These are phyloP conservation scores for Ogataea minuta DNA, from an alignment of 805 yeast genomes.

Conservation along the genomic window DNA sequence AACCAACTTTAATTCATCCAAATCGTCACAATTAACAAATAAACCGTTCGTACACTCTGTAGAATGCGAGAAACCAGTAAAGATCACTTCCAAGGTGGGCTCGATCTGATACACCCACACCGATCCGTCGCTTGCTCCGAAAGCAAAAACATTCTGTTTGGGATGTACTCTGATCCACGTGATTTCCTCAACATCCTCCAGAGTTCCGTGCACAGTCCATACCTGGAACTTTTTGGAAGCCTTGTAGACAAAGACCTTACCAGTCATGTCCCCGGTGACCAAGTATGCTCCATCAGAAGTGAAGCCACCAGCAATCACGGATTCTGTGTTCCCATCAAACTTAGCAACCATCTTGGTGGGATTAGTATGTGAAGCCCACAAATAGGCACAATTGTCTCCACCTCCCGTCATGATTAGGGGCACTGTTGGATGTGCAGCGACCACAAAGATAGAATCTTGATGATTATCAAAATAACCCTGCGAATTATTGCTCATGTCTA, in stretches of 20 bases:
- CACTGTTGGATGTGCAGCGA: conserved; percentile 79
- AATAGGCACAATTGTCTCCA: conserved; percentile 83
- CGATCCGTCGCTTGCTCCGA: conserved; percentile 89
- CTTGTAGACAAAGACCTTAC: conserved; percentile 72
- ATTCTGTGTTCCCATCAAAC: conserved; percentile 80
- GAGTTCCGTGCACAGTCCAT: conserved; percentile 68
- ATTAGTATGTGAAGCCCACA: conserved; percentile 89
- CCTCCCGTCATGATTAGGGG: conserved; percentile 94
- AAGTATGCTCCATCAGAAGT: conserved; percentile 77
- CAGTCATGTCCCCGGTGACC: conserved; percentile 94
- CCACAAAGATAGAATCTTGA: conserved; percentile 78
- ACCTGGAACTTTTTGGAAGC: conserved; percentile 74
- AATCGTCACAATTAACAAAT: conserved; percentile 60
- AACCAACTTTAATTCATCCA: conserved; percentile 60
- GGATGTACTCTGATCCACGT: conserved; percentile 85
- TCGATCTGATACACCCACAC: conserved; percentile 88
- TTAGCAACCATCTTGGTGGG: conserved; percentile 81
- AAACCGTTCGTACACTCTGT: conserved; percentile 77
- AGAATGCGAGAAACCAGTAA: conserved; percentile 80
- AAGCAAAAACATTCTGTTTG: conserved; percentile 71
- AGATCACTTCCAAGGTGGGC: conserved; percentile 61
- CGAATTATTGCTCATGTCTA: conserved; percentile 89
- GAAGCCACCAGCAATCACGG: conserved; percentile 82
- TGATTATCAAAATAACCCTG: conserved; percentile 87
- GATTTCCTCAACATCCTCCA: conserved; percentile 89